Conservation (phyloP, 164 flowering plant species). For the Vitis riparia region DNA sequence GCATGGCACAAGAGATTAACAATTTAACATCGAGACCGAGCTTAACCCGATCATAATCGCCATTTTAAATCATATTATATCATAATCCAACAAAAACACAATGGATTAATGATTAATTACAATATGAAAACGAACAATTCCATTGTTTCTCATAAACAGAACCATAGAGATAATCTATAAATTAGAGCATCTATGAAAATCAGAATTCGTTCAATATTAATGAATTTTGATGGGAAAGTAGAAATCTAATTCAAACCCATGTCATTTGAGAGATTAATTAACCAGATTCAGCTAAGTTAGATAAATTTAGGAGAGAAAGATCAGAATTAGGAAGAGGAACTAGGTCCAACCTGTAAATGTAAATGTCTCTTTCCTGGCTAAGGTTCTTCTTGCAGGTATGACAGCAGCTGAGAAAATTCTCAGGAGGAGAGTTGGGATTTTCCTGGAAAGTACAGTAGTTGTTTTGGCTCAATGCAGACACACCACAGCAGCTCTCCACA, state of each 20-base stretch:
- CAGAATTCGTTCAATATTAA: background rate
- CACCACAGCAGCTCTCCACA: conserved; percentile 36
- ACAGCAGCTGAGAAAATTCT: conserved; percentile 52
- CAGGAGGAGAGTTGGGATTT: conserved; percentile 4
- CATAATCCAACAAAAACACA: no score
- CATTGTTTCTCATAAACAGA: background rate
- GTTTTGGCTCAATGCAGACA: background rate
- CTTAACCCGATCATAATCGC: no score
- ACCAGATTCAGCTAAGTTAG: background rate
- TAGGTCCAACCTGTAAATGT: conserved; percentile 55
- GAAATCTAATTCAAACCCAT: background rate
- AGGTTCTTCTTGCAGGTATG: conserved; percentile 53
- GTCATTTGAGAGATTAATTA: background rate
- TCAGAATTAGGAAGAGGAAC: background rate
- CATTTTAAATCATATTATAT: no score
- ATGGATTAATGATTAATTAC: no score
- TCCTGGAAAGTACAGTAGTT: background rate
- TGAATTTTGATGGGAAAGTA: background rate
- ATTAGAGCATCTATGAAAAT: background rate
- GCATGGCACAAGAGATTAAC: no score
- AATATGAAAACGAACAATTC: background rate
- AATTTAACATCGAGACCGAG: no score
- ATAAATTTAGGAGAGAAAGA: background rate
- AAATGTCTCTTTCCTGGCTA: conserved; percentile 50
- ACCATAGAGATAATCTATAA: no score